Evolutionary conservation across 2,329 filamentous ascomycete genomes (phyloP).

Genomic region (Mycosphaerelloides madeirae): DNA sequence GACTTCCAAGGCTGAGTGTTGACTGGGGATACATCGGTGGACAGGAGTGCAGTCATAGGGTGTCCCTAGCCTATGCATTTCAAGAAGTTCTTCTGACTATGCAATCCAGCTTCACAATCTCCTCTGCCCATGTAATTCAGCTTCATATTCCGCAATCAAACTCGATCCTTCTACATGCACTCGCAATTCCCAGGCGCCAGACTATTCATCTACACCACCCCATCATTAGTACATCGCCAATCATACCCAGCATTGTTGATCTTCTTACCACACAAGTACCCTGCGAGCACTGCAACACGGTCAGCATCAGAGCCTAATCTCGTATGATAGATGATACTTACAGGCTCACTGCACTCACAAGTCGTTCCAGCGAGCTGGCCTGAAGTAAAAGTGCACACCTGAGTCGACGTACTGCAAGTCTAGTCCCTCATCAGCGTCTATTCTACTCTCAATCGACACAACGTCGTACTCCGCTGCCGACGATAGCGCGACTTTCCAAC

Average conservation of each 20-base stretch:
- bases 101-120: no score
- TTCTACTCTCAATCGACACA: neutral
- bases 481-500: slow-evolving; percentile 35
- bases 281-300: neutral
- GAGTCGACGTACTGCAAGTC: neutral
- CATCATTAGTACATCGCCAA: no score
- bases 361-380: neutral
- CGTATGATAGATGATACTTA: neutral
- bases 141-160: no score
- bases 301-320: neutral
- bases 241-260: no score
- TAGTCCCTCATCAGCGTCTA: neutral
- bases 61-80: no score
- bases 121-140: no score
- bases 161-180: no score
- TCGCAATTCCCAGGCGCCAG: neutral
- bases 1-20: no score
- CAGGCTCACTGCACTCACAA: neutral
- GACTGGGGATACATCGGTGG: no score
- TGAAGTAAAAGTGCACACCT: neutral
- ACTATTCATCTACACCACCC: neutral
- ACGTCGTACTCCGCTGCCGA: neutral
- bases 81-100: no score
- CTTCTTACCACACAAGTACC: no score
- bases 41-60: no score